Evolutionary conservation across 139 green algal genomes (phyloP).

Genomic region (Chlorella sp.): DNA sequence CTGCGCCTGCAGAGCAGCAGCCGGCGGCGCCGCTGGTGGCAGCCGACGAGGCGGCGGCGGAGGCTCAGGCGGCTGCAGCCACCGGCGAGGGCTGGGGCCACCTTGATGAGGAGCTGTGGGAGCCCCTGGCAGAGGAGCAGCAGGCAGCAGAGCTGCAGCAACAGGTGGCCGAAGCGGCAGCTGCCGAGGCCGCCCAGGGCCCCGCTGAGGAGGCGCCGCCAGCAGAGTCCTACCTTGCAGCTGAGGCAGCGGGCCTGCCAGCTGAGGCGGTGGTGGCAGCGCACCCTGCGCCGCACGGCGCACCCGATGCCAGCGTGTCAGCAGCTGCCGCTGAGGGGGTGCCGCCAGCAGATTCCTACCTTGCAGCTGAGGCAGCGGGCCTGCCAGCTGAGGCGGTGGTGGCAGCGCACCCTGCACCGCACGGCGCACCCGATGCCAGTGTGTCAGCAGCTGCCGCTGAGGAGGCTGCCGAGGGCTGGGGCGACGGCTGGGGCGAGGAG

Average conservation of each 20-base stretch:
- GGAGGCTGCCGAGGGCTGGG: neutral
- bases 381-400: neutral
- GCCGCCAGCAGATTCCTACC: neutral
- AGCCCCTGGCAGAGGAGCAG: neutral
- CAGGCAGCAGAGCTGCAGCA: neutral
- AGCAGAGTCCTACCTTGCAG: neutral
- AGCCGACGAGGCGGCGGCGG: neutral
- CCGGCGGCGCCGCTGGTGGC: neutral
- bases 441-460: neutral
- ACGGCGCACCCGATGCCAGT: no score
- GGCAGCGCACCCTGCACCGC: no score
- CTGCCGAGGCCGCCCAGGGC: neutral
- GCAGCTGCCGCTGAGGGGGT: neutral
- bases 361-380: neutral
- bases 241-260: neutral
- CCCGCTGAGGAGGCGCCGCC: neutral
- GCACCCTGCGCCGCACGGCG: neutral
- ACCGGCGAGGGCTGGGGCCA: slow-evolving; percentile 17
- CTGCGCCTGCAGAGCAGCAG: neutral
- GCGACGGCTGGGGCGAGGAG: slow-evolving; percentile 24
- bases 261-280: neutral
- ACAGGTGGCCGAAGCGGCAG: neutral
- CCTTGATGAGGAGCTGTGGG: slow-evolving; percentile 4
- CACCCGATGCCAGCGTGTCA: no score
- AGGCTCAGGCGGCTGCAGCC: neutral